A percentile compares a stretch with the other conserved stretches of the same genome.
Conservation (phyloP, 2,329 filamentous ascomycete species). For the Calonectria henricotiae region DNA sequence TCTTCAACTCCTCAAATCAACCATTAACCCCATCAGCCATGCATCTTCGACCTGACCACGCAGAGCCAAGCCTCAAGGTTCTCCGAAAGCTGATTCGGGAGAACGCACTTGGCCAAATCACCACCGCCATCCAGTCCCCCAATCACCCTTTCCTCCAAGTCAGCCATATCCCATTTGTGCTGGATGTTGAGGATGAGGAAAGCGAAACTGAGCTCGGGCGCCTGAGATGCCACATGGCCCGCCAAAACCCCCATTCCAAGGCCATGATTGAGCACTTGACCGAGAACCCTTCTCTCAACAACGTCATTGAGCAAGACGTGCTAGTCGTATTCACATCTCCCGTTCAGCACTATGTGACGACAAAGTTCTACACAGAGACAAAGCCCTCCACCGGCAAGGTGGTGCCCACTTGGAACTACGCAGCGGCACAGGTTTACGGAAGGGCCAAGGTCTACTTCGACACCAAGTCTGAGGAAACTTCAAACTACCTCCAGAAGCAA, state of each 20-base stretch:
- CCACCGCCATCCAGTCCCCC: constrained; percentile 72
- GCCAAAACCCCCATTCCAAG: constrained; percentile 76
- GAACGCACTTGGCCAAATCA: constrained; percentile 76
- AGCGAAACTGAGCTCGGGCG: constrained; percentile 60
- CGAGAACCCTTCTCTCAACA: constrained; percentile 41
- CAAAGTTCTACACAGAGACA: constrained; percentile 78
- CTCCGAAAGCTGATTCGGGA: constrained; percentile 72
- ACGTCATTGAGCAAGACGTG: constrained; percentile 69
- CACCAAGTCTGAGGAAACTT: constrained; percentile 62
- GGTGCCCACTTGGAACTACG: constrained; percentile 81
- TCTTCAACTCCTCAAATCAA: no score
- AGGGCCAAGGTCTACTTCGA: constrained; percentile 70
- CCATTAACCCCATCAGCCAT: constrained; percentile 57
- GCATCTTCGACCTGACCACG: constrained; percentile 72
- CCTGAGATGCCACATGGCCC: constrained; percentile 76
- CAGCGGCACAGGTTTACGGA: constrained; percentile 77
- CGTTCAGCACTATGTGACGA: constrained; percentile 77
- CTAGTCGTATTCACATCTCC: constrained; percentile 75
- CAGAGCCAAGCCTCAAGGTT: constrained; percentile 65
- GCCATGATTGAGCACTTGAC: constrained; percentile 68
- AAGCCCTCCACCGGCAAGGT: constrained; percentile 78
- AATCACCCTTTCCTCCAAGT: constrained; percentile 69
- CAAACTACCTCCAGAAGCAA: constrained; percentile 65
- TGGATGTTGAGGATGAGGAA: constrained; percentile 66
- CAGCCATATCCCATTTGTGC: constrained; percentile 74